These are phyloP conservation scores for Arabidopsis suecica DNA, from an alignment of 345 rosid genomes.

Conservation along the genomic window DNA sequence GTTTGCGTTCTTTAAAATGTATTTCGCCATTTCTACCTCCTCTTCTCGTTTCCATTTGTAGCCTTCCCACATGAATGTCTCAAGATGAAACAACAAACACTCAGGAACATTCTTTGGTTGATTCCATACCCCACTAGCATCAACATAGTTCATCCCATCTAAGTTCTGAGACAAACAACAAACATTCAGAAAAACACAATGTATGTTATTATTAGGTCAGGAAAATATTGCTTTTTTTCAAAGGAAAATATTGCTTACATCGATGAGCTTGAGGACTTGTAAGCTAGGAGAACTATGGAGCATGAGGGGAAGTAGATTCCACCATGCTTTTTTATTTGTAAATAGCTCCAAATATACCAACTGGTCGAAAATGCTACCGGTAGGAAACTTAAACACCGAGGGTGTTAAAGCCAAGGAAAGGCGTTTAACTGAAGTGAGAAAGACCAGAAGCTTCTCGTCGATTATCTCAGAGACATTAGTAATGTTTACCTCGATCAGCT, in stretches of 20 bases:
- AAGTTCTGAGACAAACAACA: neutral
- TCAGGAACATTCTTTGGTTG: neutral
- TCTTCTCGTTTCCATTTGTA: neutral
- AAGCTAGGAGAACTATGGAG: neutral
- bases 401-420: neutral
- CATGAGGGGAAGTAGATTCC: neutral
- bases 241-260: too few relatives aligned
- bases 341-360: neutral
- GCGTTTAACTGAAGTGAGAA: neutral
- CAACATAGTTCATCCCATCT: neutral
- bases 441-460: neutral
- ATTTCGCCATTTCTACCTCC: neutral
- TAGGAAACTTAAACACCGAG: neutral
- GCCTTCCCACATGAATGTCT: slow-evolving; percentile 3
- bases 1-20: neutral
- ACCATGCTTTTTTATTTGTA: neutral
- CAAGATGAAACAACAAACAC: slow-evolving; percentile 6
- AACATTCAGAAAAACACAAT: too few relatives aligned
- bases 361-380: too few relatives aligned
- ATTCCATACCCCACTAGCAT: neutral
- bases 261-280: slow-evolving; percentile 11
- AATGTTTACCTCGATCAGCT: neutral
- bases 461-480: neutral
- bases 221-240: too few relatives aligned
- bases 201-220: too few relatives aligned